phyloP scores from a whole-genome alignment of 495 filamentous ascomycete species.

The Daldinia vernicosa region DNA sequence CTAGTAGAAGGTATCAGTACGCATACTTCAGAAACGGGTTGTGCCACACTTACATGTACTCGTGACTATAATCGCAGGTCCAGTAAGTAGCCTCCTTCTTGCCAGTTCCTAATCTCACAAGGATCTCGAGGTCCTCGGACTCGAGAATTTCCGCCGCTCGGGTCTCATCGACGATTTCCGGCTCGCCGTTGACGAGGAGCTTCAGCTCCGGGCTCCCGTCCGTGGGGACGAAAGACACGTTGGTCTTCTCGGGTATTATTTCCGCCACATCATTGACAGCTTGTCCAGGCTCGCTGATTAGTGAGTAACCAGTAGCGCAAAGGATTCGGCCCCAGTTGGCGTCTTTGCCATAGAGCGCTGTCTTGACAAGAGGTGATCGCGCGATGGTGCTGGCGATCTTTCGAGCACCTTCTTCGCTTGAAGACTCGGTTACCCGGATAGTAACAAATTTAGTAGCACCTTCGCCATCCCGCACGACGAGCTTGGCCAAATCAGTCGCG shows the following conservation, averaged over 20 bases:
- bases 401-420: constrained; percentile 70
- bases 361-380: constrained; percentile 95
- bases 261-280: constrained; percentile 63
- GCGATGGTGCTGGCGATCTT: constrained; percentile 88
- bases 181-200: constrained; percentile 89
- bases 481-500: constrained; percentile 83
- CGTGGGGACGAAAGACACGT: constrained; percentile 87
- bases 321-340: constrained; percentile 98
- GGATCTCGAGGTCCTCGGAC: constrained; percentile 84
- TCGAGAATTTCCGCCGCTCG: constrained; percentile 87
- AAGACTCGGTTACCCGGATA: constrained; percentile 79
- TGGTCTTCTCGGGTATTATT: constrained; percentile 83
- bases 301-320: constrained; percentile 92
- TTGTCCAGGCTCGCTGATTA: constrained; percentile 68
- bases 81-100: constrained; percentile 83
- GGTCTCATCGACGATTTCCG: constrained; percentile 88
- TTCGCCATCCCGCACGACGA: constrained; percentile 95
- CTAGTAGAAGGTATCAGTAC: constrained; percentile 20
- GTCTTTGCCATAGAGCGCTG: constrained; percentile 94
- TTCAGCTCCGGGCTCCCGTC: constrained; percentile 84
- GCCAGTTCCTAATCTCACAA: constrained; percentile 75
- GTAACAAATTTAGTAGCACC: constrained; percentile 98
- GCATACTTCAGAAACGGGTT: background rate
- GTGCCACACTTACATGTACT: constrained; percentile 70
- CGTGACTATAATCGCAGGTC: constrained; percentile 98